These are phyloP conservation scores for Odontarrhena argentea DNA, from an alignment of 345 rosid genomes.

Conservation along the genomic window DNA sequence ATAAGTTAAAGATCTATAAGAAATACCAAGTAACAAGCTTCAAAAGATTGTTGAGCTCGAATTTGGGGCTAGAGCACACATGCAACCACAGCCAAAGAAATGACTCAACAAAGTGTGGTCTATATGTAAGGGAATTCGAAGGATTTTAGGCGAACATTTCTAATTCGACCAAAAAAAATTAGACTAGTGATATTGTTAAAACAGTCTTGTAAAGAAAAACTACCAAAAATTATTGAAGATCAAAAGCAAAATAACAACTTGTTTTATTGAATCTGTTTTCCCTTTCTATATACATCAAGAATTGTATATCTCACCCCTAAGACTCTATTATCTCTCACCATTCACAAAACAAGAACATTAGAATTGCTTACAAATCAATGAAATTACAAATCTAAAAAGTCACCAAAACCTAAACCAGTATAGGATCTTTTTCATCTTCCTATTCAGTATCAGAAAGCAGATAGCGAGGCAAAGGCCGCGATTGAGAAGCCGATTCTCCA, in stretches of 20 bases:
- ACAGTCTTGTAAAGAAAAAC: too few species aligned
- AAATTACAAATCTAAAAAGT: conserved; percentile 10
- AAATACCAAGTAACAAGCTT: too few species aligned
- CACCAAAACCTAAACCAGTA: background rate
- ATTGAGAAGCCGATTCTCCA: conserved; percentile 23
- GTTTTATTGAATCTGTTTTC: conserved; percentile 22
- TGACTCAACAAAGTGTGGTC: too few species aligned
- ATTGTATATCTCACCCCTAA: conserved; percentile 28
- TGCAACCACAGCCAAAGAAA: too few species aligned
- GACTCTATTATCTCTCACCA: conserved; percentile 27
- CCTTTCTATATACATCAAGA: conserved; percentile 27
- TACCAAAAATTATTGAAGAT: background rate
- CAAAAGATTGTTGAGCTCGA: too few species aligned
- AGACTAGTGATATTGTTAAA: too few species aligned
- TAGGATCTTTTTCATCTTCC: conserved; percentile 3
- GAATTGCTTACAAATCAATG: background rate
- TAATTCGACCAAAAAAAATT: too few species aligned
- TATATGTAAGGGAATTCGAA: too few species aligned
- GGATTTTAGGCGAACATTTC: too few species aligned
- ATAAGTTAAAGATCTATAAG: too few species aligned
- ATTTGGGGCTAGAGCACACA: too few species aligned
- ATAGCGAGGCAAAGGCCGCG: conserved; percentile 31
- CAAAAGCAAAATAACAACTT: conserved; percentile 8
- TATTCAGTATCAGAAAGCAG: conserved; percentile 70
- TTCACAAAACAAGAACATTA: conserved; percentile 24